Base-by-base conservation (phyloP, 495 filamentous ascomycete species). In the Penicillium bovifimosum region DNA sequence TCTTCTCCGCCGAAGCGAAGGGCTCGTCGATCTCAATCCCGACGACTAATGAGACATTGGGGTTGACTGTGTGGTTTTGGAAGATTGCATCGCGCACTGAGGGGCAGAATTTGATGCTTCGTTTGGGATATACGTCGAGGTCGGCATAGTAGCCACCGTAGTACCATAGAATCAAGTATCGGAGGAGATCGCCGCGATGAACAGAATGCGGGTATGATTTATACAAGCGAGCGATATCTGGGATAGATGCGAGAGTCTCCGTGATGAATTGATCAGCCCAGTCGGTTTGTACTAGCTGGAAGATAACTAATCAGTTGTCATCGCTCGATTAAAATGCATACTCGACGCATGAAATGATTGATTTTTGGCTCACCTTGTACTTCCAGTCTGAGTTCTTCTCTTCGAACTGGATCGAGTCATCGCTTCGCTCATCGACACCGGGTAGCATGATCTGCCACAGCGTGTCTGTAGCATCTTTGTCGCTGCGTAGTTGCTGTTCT, bases 101-200 rank as follows among this genome's bases (percentile, higher is more conserved):
- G 7, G 67, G 66, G 36, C 71, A 74, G 13, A 43, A 24, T 24
- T 60, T 68, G 52, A 72, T 72, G 3, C 63, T 40, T 26, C 48
- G 58, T 0, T 56, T 60, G 1, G 71, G 71, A 34, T 55, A 65
- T 35, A 73, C 61, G 50, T 79, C 77, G 16, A 74, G 64, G 50
- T 81, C 78, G 1, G 68, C 72, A 53, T 80, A 81, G 41, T 75
- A 76, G 17, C 78, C 78, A 9, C 78, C 78, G 31, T 73, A 69
- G 43, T 71, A 70, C 63, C 68, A 71, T 11, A 80, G 52, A 0
- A 79, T 48, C 6, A 78, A 59, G 52, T 80, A 80, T 16, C 76
- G 68, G n/a, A 80, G 62, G 0, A 80, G 64, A 35, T 80, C 76
- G 0, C 73, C 69, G 4, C 71, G 70, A 7, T 74, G 70, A 27